Conservation (phyloP, 257 asterid species). For the Capsicum chinense region DNA sequence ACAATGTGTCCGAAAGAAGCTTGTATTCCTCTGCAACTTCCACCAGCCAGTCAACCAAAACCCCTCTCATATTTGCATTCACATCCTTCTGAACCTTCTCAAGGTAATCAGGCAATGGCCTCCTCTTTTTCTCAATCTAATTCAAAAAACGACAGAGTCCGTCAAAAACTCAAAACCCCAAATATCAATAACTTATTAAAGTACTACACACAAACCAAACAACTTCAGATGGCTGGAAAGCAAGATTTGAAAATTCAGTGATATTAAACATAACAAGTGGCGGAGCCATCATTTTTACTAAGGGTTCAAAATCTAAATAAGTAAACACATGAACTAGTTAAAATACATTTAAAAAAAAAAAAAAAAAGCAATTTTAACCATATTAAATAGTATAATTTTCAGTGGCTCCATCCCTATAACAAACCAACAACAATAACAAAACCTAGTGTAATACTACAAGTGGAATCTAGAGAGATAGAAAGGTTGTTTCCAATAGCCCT, state of each 20-base stretch:
- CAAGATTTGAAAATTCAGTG: neutral
- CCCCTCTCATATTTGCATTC: slow-evolving; percentile 80
- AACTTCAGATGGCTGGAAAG: neutral
- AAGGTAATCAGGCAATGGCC: slow-evolving; percentile 63
- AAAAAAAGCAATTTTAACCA: too few species aligned
- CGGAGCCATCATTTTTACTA: too few species aligned
- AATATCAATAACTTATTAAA: neutral
- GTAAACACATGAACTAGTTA: too few species aligned
- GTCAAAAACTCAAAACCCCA: neutral
- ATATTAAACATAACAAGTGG: neutral
- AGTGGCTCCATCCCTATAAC: too few species aligned
- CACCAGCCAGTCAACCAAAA: slow-evolving; percentile 87
- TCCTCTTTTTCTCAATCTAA: slow-evolving; percentile 66
- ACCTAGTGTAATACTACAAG: too few species aligned
- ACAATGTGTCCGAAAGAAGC: slow-evolving; percentile 76
- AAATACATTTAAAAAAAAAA: too few species aligned
- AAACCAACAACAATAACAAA: too few species aligned
- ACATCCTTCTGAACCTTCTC: slow-evolving; percentile 71
- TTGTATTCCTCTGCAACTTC: slow-evolving; percentile 91
- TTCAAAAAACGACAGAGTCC: neutral
- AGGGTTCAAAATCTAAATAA: too few species aligned
- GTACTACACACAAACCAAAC: neutral
- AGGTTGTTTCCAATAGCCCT: too few species aligned
- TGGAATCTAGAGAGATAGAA: too few species aligned
- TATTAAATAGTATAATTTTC: too few species aligned